Base-by-base conservation (phyloP, 768 basidiomycete species). In the Terana coerulea region DNA sequence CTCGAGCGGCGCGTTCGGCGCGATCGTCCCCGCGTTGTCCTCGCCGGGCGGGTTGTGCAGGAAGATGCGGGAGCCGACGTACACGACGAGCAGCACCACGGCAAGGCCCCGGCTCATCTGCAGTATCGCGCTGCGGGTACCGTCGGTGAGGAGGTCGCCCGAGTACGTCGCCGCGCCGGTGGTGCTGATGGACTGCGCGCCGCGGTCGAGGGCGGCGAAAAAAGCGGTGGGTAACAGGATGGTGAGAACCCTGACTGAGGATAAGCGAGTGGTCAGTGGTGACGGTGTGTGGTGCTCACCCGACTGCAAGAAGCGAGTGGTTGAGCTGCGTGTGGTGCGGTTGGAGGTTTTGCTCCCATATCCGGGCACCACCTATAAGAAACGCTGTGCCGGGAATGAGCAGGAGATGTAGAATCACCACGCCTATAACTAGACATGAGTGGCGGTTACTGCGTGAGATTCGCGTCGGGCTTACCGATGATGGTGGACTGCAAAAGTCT, bases 351-450 rank as follows among this genome's bases (percentile, higher is more conserved):
- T 90, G 87, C 43, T 85, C 76, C 60, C 79, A 69, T 24, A 88
- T 71, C 19, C 76, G 74, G n/a, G 79, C 81, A 39, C 87, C 87
- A 21, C 86, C 87, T 2, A 77, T 77, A n/a, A 88, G 71, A 62
- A 88, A 89, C 0, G 86, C 73, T 3, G 77, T 72, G 2, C 87
- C 87, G 0, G 87, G 86, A 37, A 89, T 72, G 12, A 90, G 75
- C 1, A 90, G 73, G 1, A 88, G 72, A 63, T 87, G 87, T 9
- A 90, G 72, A n/a, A 90, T 67, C 5, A 88, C 75, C 7, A 90
- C 87, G 15, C 87, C 84, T 81, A 52, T 6, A 36, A 68, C n/a
- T 3, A 40, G n/a, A 34, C 17, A 22, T 26, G 30, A 40, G 21
- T 47, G 3, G 34, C 11, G 21, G 39, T n/a, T n/a, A 25, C 11